Conservation (phyloP, 164 flowering plant species). For the Dillenia suffruticosa region DNA sequence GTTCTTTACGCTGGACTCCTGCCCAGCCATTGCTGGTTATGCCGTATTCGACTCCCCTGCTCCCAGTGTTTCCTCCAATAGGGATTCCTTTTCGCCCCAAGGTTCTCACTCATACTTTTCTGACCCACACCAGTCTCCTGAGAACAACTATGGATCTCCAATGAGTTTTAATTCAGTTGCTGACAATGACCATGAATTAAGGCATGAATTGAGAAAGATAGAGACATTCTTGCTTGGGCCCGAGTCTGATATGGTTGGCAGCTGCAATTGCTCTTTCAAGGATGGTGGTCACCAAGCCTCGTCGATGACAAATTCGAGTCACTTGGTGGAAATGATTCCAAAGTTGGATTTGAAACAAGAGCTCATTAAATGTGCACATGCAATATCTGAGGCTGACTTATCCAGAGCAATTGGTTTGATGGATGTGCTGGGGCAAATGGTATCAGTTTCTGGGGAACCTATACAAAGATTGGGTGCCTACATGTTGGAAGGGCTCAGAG, state of each 20-base stretch:
- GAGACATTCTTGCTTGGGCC: constrained; percentile 66
- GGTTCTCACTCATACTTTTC: constrained; percentile 31
- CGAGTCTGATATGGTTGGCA: constrained; percentile 31
- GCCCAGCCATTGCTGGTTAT: constrained; percentile 23
- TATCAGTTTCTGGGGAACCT: constrained; percentile 83
- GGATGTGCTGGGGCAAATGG: constrained; percentile 56
- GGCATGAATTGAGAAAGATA: constrained; percentile 47
- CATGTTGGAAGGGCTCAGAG: constrained; percentile 73
- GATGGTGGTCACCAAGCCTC: constrained; percentile 10
- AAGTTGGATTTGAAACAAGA: constrained; percentile 45
- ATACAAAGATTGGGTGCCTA: constrained; percentile 73
- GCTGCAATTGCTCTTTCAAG: constrained; percentile 2
- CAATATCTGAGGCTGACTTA: constrained; percentile 46
- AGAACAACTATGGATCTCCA: constrained; percentile 34
- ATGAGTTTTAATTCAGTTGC: constrained; percentile 34
- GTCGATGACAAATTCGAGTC: constrained; percentile 28
- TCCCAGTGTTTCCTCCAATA: constrained; percentile 39
- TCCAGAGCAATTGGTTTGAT: constrained; percentile 45
- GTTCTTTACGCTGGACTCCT: constrained; percentile 50
- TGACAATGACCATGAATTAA: constrained; percentile 20
- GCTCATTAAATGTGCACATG: constrained; percentile 58
- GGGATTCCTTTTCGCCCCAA: constrained; percentile 39
- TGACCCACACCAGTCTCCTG: constrained; percentile 35
- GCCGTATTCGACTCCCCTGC: constrained; percentile 32
- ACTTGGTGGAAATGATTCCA: constrained; percentile 37